phyloP scores from a whole-genome alignment of 257 asterid genomes.

The Catharanthus roseus region DNA sequence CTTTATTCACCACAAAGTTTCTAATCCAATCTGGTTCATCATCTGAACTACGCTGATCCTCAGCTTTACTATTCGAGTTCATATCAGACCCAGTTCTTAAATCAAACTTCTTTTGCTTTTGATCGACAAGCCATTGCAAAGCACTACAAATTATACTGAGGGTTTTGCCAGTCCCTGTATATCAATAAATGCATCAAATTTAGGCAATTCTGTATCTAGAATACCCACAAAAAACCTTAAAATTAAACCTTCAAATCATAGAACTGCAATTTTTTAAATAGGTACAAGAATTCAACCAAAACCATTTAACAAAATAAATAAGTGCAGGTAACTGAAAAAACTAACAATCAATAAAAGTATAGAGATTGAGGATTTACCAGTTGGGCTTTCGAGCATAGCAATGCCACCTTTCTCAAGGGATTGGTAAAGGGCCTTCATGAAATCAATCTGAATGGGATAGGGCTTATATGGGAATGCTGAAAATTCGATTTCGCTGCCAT shows the following conservation, averaged over 20 bases:
- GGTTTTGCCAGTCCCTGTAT: constrained; percentile 94
- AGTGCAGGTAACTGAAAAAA: too few relatives aligned
- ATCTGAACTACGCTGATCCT: constrained; percentile 27
- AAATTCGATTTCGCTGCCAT: constrained; percentile 31
- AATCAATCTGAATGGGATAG: constrained; percentile 85
- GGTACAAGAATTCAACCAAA: not conserved
- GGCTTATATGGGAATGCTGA: constrained; percentile 83
- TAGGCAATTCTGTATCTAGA: not conserved
- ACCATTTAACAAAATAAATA: not conserved
- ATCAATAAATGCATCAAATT: constrained; percentile 3
- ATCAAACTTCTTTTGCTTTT: constrained; percentile 29
- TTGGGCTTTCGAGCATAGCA: constrained; percentile 97
- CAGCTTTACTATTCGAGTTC: constrained; percentile 27
- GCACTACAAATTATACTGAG: constrained; percentile 96
- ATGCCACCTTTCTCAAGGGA: constrained; percentile 88
- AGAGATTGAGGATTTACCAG: constrained; percentile 40
- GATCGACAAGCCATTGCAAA: constrained; percentile 86
- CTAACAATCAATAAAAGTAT: too few relatives aligned
- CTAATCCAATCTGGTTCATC: constrained; percentile 97
- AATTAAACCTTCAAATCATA: not conserved
- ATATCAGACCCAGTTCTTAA: constrained; percentile 9
- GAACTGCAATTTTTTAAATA: not conserved
- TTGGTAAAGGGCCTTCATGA: constrained; percentile 75
- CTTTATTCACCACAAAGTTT: constrained; percentile 49
- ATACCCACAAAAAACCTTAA: not conserved